Base-by-base conservation (phyloP, 441 rosid genomes). In the Jatropha multifida region DNA sequence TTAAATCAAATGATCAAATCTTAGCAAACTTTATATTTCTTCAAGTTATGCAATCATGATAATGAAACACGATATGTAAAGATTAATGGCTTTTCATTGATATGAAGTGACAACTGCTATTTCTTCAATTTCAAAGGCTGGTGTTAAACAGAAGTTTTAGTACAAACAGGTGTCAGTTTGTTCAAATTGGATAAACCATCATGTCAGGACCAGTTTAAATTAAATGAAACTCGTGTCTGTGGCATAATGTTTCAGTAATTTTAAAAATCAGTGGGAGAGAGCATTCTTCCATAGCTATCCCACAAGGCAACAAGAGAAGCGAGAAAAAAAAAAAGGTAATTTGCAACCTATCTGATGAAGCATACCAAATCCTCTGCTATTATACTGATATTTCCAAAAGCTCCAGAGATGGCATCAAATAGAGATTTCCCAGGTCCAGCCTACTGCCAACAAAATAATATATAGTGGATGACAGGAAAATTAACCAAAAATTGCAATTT, bases 301-400 rank as follows among this genome's bases (percentile, higher is more conserved):
- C 4, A 48, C 38, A 74, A 46, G 65, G 32, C 32, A 32, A 32
- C 32, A 32, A 32, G 32, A 32, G 32, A 32, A 32, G 32, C 32
- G 2, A 78, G 13, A 75, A 54, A n/a, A 48, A 1, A 27, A 15
- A 42, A 9, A 46, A 65, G 48, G 23, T 64, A 71, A 42, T 69
- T 69, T 46, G 41, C 5, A 65, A 77, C 56, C 77, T 46, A 17
- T 64, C 66, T 20, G 69, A 80, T 75, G 71, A 78, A 77, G 77
- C 90, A 42, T 87, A 95, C 98, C 97, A 93, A 82, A 84, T 95
- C 99, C 88, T 95, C 99, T 13, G 98, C 98, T 82, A 92, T 87
- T 78, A 93, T 90, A 68, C 81, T 85, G 85, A 92, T 86, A 73
- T 88, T 81, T 78, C 98, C 99, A 84, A 93, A 81, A 17, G 89